phyloP scores from a whole-genome alignment of 73 alveolate species.

The Tetrahymena thermophila region DNA sequence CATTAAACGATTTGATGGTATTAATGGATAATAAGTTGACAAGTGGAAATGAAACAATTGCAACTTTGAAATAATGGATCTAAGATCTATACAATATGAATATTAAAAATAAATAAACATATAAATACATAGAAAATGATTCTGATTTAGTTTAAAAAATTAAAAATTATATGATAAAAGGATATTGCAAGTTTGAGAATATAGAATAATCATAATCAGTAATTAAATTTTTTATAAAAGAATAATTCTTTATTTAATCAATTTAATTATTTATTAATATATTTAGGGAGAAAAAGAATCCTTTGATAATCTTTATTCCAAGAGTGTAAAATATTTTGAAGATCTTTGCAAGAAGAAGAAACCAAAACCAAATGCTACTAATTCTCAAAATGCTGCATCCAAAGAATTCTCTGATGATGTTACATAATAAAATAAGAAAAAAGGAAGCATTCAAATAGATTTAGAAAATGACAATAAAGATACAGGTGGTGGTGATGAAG shows the following conservation, averaged over 20 bases:
- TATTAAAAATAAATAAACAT: background rate
- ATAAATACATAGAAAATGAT: background rate
- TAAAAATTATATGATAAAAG: background rate
- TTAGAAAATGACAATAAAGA: background rate
- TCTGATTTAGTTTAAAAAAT: background rate
- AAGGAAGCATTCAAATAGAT: background rate
- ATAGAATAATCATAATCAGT: background rate
- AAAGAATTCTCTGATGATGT: background rate
- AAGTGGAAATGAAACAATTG: background rate
- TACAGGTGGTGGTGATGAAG: background rate
- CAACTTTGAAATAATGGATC: background rate
- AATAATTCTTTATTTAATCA: background rate
- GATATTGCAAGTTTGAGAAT: background rate
- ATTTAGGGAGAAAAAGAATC: background rate
- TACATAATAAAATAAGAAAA: background rate
- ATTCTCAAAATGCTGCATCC: background rate
- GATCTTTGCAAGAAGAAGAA: background rate
- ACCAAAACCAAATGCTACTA: background rate
- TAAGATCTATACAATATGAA: background rate
- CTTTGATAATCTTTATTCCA: background rate
- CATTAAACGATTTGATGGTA: background rate
- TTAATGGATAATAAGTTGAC: background rate
- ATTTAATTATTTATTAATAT: background rate
- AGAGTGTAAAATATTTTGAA: background rate
- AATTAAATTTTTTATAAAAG: background rate